Conservation (phyloP, 1,139 yeast genomes). For the Wickerhamomyces sp. region DNA sequence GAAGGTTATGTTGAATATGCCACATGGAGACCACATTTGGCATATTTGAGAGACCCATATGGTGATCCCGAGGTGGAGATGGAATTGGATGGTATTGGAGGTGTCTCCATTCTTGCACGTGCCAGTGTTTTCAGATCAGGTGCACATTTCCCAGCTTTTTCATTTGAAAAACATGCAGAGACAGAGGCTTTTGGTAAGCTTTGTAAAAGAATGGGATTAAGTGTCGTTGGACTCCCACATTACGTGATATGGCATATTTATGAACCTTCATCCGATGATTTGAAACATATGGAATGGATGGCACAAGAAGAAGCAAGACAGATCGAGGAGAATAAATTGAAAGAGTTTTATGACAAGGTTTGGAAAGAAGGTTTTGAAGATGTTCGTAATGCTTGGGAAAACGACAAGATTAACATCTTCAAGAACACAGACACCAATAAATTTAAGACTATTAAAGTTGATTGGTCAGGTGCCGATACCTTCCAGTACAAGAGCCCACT, state of each 20-base stretch:
- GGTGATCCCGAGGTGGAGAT: slow-evolving; percentile 85
- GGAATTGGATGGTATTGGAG: slow-evolving; percentile 90
- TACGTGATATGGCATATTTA: slow-evolving; percentile 91
- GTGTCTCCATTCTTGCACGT: slow-evolving; percentile 77
- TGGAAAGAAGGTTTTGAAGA: slow-evolving; percentile 78
- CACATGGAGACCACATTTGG: slow-evolving; percentile 89
- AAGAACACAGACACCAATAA: slow-evolving; percentile 62
- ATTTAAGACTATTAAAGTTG: slow-evolving; percentile 46
- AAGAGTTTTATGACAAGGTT: slow-evolving; percentile 65
- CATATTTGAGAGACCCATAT: slow-evolving; percentile 78
- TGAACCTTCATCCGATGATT: slow-evolving; percentile 82
- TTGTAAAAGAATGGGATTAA: slow-evolving; percentile 74
- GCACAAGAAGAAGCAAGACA: slow-evolving; percentile 82
- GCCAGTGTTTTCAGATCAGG: slow-evolving; percentile 79
- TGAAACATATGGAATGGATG: slow-evolving; percentile 96
- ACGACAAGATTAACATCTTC: slow-evolving; percentile 60
- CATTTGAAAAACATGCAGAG: slow-evolving; percentile 88
- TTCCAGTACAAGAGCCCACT: slow-evolving; percentile 27
- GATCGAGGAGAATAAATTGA: slow-evolving; percentile 58
- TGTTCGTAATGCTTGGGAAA: slow-evolving; percentile 62
- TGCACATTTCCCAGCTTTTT: slow-evolving; percentile 84
- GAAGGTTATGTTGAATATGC: slow-evolving; percentile 92
- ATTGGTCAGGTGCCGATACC: slow-evolving; percentile 62
- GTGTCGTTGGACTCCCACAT: slow-evolving; percentile 82
- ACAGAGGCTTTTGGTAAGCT: slow-evolving; percentile 91